A percentile compares a stretch with the other conserved stretches of the same genome.
phyloP scores from a whole-genome alignment of 805 yeast species.

The Saturnispora sanitii region DNA sequence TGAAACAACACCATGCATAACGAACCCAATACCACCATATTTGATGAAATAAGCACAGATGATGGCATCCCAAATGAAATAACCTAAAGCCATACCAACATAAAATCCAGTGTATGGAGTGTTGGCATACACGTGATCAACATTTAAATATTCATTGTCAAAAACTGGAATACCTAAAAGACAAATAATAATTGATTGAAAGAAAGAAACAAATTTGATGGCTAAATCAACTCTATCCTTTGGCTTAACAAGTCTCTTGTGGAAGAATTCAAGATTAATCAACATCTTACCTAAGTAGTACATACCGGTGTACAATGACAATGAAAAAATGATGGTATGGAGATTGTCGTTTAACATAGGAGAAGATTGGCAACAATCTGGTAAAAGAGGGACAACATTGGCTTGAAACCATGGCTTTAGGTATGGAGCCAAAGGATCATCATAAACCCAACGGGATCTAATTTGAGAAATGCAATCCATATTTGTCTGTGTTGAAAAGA shows the following conservation, averaged over 20 bases:
- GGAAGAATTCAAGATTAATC: constrained; percentile 12
- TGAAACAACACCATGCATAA: constrained; percentile 29
- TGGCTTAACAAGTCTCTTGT: constrained; percentile 11
- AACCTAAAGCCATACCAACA: constrained; percentile 24
- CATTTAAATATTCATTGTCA: constrained; percentile 19
- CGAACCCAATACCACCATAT: constrained; percentile 28
- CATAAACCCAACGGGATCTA: constrained; percentile 13
- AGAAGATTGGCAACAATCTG: constrained; percentile 2
- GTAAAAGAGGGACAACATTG: constrained; percentile 18
- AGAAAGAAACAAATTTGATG: constrained; percentile 26
- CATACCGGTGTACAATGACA: constrained; percentile 15
- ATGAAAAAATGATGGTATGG: constrained; percentile 16
- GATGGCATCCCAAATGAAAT: constrained; percentile 30
- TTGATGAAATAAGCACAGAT: constrained; percentile 22
- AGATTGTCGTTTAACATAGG: constrained; percentile 14
- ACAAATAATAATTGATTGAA: constrained; percentile 27
- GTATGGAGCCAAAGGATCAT: constrained; percentile 17
- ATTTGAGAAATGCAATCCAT: not conserved
- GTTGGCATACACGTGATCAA: constrained; percentile 25
- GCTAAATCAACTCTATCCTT: constrained; percentile 23
- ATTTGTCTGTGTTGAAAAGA: not conserved
- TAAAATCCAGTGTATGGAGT: constrained; percentile 28
- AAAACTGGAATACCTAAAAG: constrained; percentile 24
- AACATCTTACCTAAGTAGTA: constrained; percentile 14
- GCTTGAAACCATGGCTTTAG: constrained; percentile 15